Evolutionary conservation across 2,329 filamentous ascomycete species (phyloP).

Genomic region (Hymenotorrendiella dingleyae): DNA sequence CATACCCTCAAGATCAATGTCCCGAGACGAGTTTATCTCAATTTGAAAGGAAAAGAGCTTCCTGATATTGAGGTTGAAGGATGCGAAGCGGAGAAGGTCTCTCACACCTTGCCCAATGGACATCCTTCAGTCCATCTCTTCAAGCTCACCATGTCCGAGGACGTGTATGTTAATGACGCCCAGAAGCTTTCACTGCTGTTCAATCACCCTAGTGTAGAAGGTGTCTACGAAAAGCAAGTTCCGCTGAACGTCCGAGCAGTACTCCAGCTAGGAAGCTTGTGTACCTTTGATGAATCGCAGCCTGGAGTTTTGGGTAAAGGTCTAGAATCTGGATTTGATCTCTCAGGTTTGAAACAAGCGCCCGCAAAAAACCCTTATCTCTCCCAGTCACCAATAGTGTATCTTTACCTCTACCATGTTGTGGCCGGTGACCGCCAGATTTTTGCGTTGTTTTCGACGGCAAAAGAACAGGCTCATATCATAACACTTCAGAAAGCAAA

Average conservation of each 20-base stretch:
- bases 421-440: constrained; percentile 85
- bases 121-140: constrained; percentile 92
- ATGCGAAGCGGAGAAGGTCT: constrained; percentile 88
- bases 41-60: constrained; percentile 79
- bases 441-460: constrained; percentile 87
- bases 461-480: constrained; percentile 72
- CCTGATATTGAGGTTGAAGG: constrained; percentile 83
- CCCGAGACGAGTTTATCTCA: constrained; percentile 83
- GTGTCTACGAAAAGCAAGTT: constrained; percentile 92
- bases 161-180: constrained; percentile 76
- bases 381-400: constrained; percentile 66
- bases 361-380: constrained; percentile 70
- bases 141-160: constrained; percentile 84
- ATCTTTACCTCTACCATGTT: constrained; percentile 90
- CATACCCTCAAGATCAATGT: constrained; percentile 86
- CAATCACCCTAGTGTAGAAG: constrained; percentile 90
- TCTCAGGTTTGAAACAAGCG: constrained; percentile 65
- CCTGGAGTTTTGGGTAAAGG: constrained; percentile 87
- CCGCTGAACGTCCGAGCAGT: constrained; percentile 82
- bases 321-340: constrained; percentile 87
- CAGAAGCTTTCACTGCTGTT: constrained; percentile 79
- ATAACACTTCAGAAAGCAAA: constrained; percentile 79
- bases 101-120: constrained; percentile 87
- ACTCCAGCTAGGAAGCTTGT: constrained; percentile 82
- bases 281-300: constrained; percentile 88